Evolutionary conservation across 495 filamentous ascomycete species (phyloP).

Genomic region (Lophiotrema nucula): DNA sequence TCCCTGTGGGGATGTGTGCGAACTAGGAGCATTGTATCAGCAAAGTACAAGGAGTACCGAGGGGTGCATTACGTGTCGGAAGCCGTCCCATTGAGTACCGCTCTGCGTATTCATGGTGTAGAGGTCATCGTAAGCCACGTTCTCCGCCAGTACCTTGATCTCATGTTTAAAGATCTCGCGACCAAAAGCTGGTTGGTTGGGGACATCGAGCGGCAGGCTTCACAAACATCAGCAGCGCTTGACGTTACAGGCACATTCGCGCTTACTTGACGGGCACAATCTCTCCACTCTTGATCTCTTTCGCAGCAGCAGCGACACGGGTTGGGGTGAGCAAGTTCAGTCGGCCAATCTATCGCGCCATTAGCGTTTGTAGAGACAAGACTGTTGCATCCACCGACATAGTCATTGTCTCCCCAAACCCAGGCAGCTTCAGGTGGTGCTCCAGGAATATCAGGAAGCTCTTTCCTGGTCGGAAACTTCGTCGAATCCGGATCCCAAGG

Average conservation of each 20-base stretch:
- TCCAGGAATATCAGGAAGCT: conserved; percentile 49
- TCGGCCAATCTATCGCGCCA: conserved; percentile 48
- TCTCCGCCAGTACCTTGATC: conserved; percentile 53
- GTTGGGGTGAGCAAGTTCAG: conserved; percentile 59
- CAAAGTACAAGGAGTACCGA: background rate
- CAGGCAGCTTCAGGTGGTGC: conserved; percentile 51
- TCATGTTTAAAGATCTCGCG: conserved; percentile 57
- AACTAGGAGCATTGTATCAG: background rate
- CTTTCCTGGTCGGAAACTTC: conserved; percentile 53
- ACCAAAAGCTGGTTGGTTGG: conserved; percentile 52
- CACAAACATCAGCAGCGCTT: background rate
- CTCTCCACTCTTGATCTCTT: conserved; percentile 56
- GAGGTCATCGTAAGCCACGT: conserved; percentile 63
- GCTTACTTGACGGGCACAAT: conserved; percentile 46
- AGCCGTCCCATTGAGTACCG: conserved; percentile 75
- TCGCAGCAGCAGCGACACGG: conserved; percentile 51
- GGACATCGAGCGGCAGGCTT: conserved; percentile 54
- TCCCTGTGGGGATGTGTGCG: conserved; percentile 42
- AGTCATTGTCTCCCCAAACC: conserved; percentile 64
- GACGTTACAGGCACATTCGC: background rate
- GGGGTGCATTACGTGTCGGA: conserved; percentile 56
- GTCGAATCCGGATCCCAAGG: conserved; percentile 57
- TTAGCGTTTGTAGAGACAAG: too few species aligned
- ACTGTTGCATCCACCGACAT: too few species aligned
- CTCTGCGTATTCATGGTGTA: conserved; percentile 75